Conservation (phyloP, 140 eudicot species). For the Erigeron philadelphicus region DNA sequence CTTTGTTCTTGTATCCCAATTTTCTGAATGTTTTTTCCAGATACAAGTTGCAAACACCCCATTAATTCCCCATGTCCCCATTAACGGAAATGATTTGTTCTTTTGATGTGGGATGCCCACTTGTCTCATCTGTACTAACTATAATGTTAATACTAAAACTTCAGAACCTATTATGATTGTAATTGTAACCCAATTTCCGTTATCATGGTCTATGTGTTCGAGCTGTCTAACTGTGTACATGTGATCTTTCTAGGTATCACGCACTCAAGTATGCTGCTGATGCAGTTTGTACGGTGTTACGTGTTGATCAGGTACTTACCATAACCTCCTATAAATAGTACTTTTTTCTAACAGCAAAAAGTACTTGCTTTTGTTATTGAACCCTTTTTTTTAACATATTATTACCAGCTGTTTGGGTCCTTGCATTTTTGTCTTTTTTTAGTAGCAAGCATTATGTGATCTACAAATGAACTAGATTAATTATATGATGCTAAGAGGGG, state of each 20-base stretch:
- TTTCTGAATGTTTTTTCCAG: background rate
- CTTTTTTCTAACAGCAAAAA: background rate
- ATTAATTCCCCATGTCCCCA: background rate
- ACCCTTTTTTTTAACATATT: too few species aligned
- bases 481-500: too few species aligned
- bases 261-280: slow-evolving; percentile 87
- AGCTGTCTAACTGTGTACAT: background rate
- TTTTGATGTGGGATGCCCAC: background rate
- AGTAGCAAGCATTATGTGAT: too few species aligned
- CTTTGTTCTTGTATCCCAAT: background rate
- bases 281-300: slow-evolving; percentile 84
- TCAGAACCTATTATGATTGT: background rate
- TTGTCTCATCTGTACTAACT: background rate
- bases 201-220: background rate
- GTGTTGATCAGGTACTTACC: slow-evolving; percentile 76
- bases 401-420: too few species aligned
- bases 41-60: background rate
- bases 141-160: background rate
- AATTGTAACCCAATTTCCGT: background rate
- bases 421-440: too few species aligned
- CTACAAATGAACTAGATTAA: too few species aligned
- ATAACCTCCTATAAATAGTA: background rate
- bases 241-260: slow-evolving; percentile 46
- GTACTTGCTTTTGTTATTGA: too few species aligned
- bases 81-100: background rate